Base-by-base conservation (phyloP, 371 early-diverging fungal genomes). In the Apophysomyces variabilis region DNA sequence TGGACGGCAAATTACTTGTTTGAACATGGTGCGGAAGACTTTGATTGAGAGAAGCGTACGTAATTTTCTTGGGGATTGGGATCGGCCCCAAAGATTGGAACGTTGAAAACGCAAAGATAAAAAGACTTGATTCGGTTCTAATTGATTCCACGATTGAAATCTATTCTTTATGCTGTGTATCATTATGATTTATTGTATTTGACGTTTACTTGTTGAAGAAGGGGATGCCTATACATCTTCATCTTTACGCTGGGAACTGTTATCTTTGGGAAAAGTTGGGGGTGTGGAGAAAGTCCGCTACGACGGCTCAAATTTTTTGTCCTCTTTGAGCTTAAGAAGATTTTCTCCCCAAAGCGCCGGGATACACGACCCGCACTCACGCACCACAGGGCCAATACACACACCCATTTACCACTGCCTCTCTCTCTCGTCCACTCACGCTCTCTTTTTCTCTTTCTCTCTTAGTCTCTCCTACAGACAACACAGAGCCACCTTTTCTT, bases 1-100 rank as follows among this genome's bases (percentile, higher is more conserved):
- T 72, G 96, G 69, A 95, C 99, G 1, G 99, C 98, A 39, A 97
- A 97, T 77, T 98, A 92, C 74, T 73, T 98, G 76, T 95, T 97
- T 80, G 97, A 97, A 32, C 84, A 89, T 64, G 85, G 85, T 37
- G 47, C 77, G n/a, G 78, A 77, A 18, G 79, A 81, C 54, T 69
- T 64, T 60, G 72, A 77, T 62, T 70, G 66, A 68, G 7, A 39
- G 12, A 21, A 62, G 54, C 36, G 11, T 54, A 26, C 32, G 41
- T 38, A 36, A 60, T 37, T 37, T 37, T 62, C 54, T 62, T 62
- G 63, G 63, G 63, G 63, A 54, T 45, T 39, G 13, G 54, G 7
- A 26, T 18, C 45, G 32, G 14, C 63, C 63, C 63, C 63, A 62
- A 62, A 39, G 37, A 16, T 62, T 62, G 63, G 63, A 60, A 14